Base-by-base conservation (phyloP, 2,329 filamentous ascomycete genomes). In the Trichoderma polysporum region DNA sequence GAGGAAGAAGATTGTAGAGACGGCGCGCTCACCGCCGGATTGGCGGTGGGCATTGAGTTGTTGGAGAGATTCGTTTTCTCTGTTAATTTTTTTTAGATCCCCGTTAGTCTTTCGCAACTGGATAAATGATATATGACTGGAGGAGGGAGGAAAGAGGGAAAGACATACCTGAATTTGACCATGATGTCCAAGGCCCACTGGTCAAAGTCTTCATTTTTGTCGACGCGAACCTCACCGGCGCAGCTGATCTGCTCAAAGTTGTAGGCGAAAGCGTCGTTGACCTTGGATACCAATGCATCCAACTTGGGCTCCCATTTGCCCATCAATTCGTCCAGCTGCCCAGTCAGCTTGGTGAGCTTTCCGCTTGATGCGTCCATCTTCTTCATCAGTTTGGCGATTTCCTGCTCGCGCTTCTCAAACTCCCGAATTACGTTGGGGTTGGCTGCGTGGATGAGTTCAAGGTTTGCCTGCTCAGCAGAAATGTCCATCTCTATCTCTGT, bases 1-100 rank as follows among this genome's bases (percentile, higher is more conserved):
- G 66, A 99, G 92, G 81, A 96, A 99, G 85, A 98, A 99, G 75
- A 98, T 97, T 15, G 95, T 99, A 25, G 93, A 97, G 25, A 99
- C 94, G 27, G 95, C 93, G 68, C 95, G 91, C 81, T 99, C 95
- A 70, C 95, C 95, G 73, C 95, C 95, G 1, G 94, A 98, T 78
- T 99, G 95, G 6, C 95, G 92, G 77, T 98, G 94, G 52, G 92
- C 90, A 73, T 97, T 91, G 27, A 99, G 89, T 33, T 94, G 83
- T 69, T 94, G 92, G 4, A 98, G 88, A 3, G 86, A 87, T 77
- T 98, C 95, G 75, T 90, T 88, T 75, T 94, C 90, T 63, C 90
- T 90, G 77, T 10, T 6, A 3, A 2, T 29, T 37, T 17, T 0
- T 49, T 31, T n/a, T n/a, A n/a, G n/a, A n/a, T n/a, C n/a, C n/a